Evolutionary conservation across 2,329 filamentous ascomycete genomes (phyloP).

Genomic region (Mycocentrospora acerina): DNA sequence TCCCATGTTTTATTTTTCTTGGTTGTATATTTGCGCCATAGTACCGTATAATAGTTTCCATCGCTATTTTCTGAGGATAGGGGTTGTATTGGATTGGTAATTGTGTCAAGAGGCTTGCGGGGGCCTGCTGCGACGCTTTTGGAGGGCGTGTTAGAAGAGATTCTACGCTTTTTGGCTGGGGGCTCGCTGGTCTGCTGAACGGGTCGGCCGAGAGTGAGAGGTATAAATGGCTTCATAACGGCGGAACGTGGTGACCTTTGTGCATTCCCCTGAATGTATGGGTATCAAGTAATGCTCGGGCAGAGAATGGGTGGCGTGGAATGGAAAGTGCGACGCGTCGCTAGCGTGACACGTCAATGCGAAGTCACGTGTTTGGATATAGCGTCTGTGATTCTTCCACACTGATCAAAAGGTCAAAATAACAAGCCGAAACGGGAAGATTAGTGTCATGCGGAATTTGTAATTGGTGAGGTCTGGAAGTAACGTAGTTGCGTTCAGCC

Average conservation of each 20-base stretch:
- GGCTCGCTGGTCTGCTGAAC: constrained; percentile 26
- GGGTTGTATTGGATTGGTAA: constrained; percentile 22
- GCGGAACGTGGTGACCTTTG: not conserved
- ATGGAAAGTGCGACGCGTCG: not conserved
- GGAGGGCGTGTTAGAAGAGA: constrained; percentile 34
- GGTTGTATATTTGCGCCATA: constrained; percentile 65
- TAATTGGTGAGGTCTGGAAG: too few relatives aligned
- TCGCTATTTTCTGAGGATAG: constrained; percentile 25
- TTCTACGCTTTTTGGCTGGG: constrained; percentile 46
- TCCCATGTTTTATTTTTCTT: constrained; percentile 81
- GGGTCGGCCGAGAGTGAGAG: constrained; percentile 35
- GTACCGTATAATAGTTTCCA: constrained; percentile 46
- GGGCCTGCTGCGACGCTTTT: constrained; percentile 17
- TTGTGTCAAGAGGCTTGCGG: constrained; percentile 33
- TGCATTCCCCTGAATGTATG: constrained; percentile 2
- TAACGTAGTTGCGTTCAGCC: too few relatives aligned
- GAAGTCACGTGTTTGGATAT: too few relatives aligned
- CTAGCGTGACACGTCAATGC: too few relatives aligned
- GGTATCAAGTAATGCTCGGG: too few relatives aligned
- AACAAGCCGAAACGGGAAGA: too few relatives aligned
- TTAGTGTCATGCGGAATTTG: too few relatives aligned
- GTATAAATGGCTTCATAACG: constrained; percentile 38
- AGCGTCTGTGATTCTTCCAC: too few relatives aligned
- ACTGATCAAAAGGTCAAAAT: too few relatives aligned
- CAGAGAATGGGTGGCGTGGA: too few relatives aligned